Conservation (phyloP, 371 early-diverging fungal genomes). For the Haplosporangium sp. region DNA sequence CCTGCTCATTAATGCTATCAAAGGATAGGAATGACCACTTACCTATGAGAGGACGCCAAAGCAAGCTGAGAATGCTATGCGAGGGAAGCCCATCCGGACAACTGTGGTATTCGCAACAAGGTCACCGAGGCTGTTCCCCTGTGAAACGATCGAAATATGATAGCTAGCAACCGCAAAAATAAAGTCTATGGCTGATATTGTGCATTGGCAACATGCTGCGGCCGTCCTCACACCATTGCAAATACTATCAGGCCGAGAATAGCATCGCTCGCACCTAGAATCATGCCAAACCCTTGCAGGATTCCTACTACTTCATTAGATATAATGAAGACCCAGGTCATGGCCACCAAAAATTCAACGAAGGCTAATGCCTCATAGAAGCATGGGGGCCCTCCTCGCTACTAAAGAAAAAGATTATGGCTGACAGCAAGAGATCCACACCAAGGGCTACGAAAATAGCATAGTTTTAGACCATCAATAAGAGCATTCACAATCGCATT, state of each 20-base stretch:
- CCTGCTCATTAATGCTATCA: background rate
- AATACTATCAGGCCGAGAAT: constrained; percentile 85
- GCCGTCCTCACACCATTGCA: constrained; percentile 65
- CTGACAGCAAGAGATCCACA: constrained; percentile 8
- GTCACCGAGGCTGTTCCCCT: constrained; percentile 87
- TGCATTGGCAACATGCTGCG: no score
- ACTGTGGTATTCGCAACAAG: constrained; percentile 85
- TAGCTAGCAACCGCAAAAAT: background rate
- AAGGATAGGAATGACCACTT: constrained; percentile 33
- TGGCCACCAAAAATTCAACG: constrained; percentile 77
- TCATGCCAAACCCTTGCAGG: constrained; percentile 78
- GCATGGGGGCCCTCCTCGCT: constrained; percentile 27
- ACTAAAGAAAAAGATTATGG: constrained; percentile 8
- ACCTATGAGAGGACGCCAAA: constrained; percentile 89
- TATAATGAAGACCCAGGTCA: constrained; percentile 83
- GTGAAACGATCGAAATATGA: constrained; percentile 1
- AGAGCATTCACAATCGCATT: no score
- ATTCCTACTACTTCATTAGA: constrained; percentile 87
- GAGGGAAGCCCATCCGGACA: constrained; percentile 83
- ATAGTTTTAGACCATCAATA: background rate
- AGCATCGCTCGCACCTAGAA: constrained; percentile 79
- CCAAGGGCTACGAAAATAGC: constrained; percentile 15
- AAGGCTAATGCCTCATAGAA: constrained; percentile 61
- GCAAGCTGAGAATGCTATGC: constrained; percentile 88
- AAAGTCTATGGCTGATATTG: constrained; percentile 2